Evolutionary conservation across 768 basidiomycete species (phyloP), one percentile per base, ranked within the genome.

Genomic region (Rhodotorula diobovata): DNA sequence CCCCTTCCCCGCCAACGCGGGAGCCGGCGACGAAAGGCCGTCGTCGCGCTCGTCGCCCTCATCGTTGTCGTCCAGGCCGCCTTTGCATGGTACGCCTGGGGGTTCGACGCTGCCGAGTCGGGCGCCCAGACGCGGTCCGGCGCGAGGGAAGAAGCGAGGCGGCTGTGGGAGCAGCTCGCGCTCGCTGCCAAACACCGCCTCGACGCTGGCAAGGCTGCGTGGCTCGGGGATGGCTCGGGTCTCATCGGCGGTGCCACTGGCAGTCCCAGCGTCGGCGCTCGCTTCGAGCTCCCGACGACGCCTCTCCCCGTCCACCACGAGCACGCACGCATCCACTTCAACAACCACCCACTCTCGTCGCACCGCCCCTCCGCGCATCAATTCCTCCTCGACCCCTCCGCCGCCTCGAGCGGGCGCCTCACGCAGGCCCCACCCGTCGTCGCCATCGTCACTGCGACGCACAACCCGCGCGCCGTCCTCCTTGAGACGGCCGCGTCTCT

Each of bases 371-470:
- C 73, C 4, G 30, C 39, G 51, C 60, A 71, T 60, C 73, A 75
- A 43, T 75, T 71, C 66, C 67, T 75, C 45, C 69, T 64, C 70
- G 46, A 61, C 14, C 63, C 64, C 59, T 55, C 63, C 7, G 41
- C 61, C 46, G 66, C 61, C 43, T 54, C 66, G 21, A 48, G 50
- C 50, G 61, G 63, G 35, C 32, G 34, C 20, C 50, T 61, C 30
- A 32, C 15, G 43, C 43, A 63, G 32, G 9, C 11, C n/a, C 55
- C 67, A 12, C 73, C 73, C 59, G 70, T 71, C 53, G 56, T 75
- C 34, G 51, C 63, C 28, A 65, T 75, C 63, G 60, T 75, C 50
- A 75, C 73, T 9, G 73, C 73, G 25, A 71, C 73, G 21, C 61
- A 71, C 46, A 71, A 75, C 54, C 70, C 73, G n/a, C 67, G 68